Percentiles rank a stretch among this genome's conserved stretches.
Conservation (phyloP, 2,329 filamentous ascomycete genomes). For the Ophiostoma populinum region DNA sequence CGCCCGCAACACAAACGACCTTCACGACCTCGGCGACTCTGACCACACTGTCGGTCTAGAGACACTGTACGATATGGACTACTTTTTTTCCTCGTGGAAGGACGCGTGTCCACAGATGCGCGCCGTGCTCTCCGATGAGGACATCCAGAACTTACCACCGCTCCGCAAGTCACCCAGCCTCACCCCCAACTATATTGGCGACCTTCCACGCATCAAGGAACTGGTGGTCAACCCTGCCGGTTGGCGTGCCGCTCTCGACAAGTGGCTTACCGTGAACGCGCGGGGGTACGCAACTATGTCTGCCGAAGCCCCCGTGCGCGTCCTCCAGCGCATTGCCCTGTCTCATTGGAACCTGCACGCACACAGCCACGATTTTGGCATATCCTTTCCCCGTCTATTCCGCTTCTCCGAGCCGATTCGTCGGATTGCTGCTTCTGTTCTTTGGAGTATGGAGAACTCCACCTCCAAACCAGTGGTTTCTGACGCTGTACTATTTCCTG, state of each 20-base stretch:
- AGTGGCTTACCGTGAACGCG: slow-evolving; percentile 7
- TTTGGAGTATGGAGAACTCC: slow-evolving; percentile 5
- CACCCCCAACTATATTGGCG: slow-evolving; percentile 2
- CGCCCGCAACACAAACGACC: slow-evolving; percentile 12
- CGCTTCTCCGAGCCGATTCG: slow-evolving; percentile 5
- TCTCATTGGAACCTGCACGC: slow-evolving; percentile 6
- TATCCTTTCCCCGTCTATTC: slow-evolving; percentile 11
- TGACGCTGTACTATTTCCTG: slow-evolving; percentile 6
- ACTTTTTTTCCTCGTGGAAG: slow-evolving; percentile 9
- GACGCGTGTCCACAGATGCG: slow-evolving; percentile 10
- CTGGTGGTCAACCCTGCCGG: slow-evolving; percentile 11
- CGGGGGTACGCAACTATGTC: slow-evolving; percentile 4
- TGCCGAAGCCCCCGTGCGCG: slow-evolving; percentile 7
- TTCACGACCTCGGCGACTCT: slow-evolving; percentile 7
- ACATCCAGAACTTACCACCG: slow-evolving; percentile 6
- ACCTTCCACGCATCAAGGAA: slow-evolving; percentile 6
- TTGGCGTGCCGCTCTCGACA: slow-evolving; percentile 12
- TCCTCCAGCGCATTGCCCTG: slow-evolving; percentile 5
- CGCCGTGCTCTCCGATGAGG: slow-evolving; percentile 7
- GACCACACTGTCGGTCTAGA: slow-evolving; percentile 6
- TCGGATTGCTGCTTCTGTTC: slow-evolving; percentile 3
- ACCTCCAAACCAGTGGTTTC: slow-evolving; percentile 3
- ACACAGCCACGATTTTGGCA: slow-evolving; percentile 9
- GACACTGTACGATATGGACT: slow-evolving; percentile 8
- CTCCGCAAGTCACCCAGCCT: background rate